Base-by-base conservation (phyloP, 225 moss, liverwort and hornwort species). In the Marchantia polymorpha region DNA sequence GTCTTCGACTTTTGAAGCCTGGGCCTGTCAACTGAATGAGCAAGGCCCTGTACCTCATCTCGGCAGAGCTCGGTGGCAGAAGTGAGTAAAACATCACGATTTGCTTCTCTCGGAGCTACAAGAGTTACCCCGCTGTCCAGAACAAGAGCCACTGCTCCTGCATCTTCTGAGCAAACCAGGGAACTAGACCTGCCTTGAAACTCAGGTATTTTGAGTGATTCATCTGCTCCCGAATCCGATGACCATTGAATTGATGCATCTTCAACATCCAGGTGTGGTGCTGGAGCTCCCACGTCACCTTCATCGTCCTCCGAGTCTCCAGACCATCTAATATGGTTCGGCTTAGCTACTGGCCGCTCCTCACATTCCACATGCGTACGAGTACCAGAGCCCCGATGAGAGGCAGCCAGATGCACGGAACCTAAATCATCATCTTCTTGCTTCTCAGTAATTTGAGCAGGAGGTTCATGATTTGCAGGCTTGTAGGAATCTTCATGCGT, bases 311-410 rank as follows among this genome's bases (percentile, higher is more conserved):
- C 80, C 19, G 77, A 80, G 25, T 82, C 70, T 16, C 69, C 74
- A 10, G 39, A 66, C 83, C 83, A 86, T 81, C 86, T 78, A 14
- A 31, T 76, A 73, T 86, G 86, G 60, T 64, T 77, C 26, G 69
- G 75, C 60, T 55, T 63, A n/a, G 53, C 47, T 9, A 20, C 75
- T 12, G 52, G 6, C 12, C 71, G n/a, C 7, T 78, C 56, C 54
- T 30, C 27, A 29, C 1, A 14, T 63, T 29, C 54, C 55, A 19
- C 50, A 12, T 73, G 52, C 12, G 17, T 7, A 29, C 53, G 29
- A 29, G 54, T 17, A 23, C 27, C 11, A 0, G 27, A 54, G 16
- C 2, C 3, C 26, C 54, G 26, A 14, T 25, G 7, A 52, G 8
- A 26, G 7, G 73, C 1, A 27, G 27, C 14, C 14, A 73, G 16